phyloP scores from a whole-genome alignment of 2,329 filamentous ascomycete species.

The Fonsecaea pedrosoi region DNA sequence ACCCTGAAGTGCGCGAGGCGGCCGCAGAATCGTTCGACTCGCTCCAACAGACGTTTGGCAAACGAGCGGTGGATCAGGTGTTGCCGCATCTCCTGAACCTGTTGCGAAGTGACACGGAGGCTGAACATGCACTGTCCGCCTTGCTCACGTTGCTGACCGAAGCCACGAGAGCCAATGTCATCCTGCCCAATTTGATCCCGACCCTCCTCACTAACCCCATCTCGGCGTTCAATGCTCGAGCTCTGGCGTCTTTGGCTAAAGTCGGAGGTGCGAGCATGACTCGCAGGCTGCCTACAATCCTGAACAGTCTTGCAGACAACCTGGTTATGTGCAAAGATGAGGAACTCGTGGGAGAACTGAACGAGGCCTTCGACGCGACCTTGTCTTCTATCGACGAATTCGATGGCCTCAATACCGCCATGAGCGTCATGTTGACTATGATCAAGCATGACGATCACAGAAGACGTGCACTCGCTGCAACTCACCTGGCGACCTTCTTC shows the following conservation, averaged over 20 bases:
- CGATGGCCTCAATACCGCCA: conserved; percentile 92
- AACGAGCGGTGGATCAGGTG: conserved; percentile 93
- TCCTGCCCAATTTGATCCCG: conserved; percentile 92
- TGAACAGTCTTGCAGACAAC: conserved; percentile 94
- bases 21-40: conserved; percentile 97
- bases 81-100: conserved; percentile 89
- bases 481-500: conserved; percentile 87
- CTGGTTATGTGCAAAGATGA: conserved; percentile 78
- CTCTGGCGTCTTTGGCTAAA: conserved; percentile 87
- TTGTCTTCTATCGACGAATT: conserved; percentile 93
- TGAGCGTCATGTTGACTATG: conserved; percentile 88
- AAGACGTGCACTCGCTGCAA: conserved; percentile 77
- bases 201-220: conserved; percentile 90
- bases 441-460: conserved; percentile 92
- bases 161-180: conserved; percentile 91
- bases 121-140: conserved; percentile 89
- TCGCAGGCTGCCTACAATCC: conserved; percentile 82
- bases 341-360: conserved; percentile 74
- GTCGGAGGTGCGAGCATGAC: conserved; percentile 93
- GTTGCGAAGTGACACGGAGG: conserved; percentile 82
- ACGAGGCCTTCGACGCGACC: conserved; percentile 84
- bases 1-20: conserved; percentile 89
- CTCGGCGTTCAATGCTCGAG: conserved; percentile 91
- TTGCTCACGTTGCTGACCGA: conserved; percentile 94
- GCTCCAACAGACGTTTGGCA: conserved; percentile 90